Base-by-base conservation (phyloP, 352 stramenopile species). In the Phytophthora boehmeriae region DNA sequence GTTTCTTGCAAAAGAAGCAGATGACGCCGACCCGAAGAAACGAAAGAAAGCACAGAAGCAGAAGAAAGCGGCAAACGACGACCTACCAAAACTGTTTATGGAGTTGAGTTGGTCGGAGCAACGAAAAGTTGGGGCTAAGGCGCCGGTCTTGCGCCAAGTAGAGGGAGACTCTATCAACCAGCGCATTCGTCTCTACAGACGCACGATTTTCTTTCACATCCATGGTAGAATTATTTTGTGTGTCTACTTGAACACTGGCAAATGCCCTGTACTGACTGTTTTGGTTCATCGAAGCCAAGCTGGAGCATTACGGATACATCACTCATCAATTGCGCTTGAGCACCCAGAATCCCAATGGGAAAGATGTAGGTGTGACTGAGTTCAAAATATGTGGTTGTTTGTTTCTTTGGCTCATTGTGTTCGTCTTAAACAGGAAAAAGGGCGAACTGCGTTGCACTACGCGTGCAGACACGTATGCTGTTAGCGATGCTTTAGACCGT, bases 171-270 rank as follows among this genome's bases (percentile, higher is more conserved):
- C 80, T 0, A 63, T 91, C 56, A 77, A 71, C 52, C 79, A 92
- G 34, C 76, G 84, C 10, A 69, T 93, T 42, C 76, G 75, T 20
- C 62, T 86, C 11, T 93, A 91, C 46, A 75, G 80, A 1, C 73
- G 80, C 50, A 88, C 85, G 22, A 86, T 92, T 27, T 85, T 84
- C 58, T 93, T 93, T 54, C 85, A 91, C 51, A 90, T 93, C 52
- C 82, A 92, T 39, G 67, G 84, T 89, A 53, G 19, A 71, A 13
- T 16, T 14, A 30, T 6, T 19, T 46, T 46, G 20, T 35, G 5
- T 36, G 13, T 50, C 20, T 69, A 28, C 35, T 25, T 25, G 28
- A 42, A 16, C 8, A 36, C 20, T 13, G 30, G 6, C 2, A 23
- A 20, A 19, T 8, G 14, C n/a, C 4, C 27, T 60, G 16, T 22